phyloP scores from a whole-genome alignment of 225 moss, liverwort and hornwort genomes.

The Pleurozium schreberi region DNA sequence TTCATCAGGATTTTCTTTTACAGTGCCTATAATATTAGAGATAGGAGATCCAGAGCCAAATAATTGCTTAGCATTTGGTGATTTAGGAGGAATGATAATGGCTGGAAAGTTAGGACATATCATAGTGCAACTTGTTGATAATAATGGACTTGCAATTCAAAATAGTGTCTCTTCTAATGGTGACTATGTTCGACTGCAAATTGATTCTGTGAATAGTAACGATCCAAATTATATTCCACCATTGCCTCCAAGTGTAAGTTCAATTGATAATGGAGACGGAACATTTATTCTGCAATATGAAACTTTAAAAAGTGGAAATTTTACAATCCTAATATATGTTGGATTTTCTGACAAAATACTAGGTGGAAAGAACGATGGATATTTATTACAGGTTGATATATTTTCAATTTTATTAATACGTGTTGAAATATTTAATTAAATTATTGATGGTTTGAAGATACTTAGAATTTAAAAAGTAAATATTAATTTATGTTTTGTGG shows the following conservation, averaged over 20 bases:
- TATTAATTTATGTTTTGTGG: not conserved
- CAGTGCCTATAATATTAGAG: not conserved
- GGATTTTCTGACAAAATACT: not conserved
- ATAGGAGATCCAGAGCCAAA: not conserved
- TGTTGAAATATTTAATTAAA: not conserved
- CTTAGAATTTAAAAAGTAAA: not conserved
- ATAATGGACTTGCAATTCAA: not conserved
- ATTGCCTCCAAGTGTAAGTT: not conserved
- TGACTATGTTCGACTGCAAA: not conserved
- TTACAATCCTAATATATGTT: not conserved
- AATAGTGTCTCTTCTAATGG: not conserved
- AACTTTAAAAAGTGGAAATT: not conserved
- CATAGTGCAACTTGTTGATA: not conserved
- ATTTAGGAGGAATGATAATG: not conserved
- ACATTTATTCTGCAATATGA: not conserved
- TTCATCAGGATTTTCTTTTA: not conserved
- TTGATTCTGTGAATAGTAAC: not conserved
- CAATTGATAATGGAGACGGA: not conserved
- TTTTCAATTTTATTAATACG: not conserved
- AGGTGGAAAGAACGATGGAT: not conserved
- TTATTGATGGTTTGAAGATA: not conserved
- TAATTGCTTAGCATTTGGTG: not conserved
- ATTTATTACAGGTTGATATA: not conserved
- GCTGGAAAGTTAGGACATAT: not conserved
- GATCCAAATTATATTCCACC: not conserved